Base-by-base conservation (phyloP, 129 eudicot species). In the Dittrichia graveolens region DNA sequence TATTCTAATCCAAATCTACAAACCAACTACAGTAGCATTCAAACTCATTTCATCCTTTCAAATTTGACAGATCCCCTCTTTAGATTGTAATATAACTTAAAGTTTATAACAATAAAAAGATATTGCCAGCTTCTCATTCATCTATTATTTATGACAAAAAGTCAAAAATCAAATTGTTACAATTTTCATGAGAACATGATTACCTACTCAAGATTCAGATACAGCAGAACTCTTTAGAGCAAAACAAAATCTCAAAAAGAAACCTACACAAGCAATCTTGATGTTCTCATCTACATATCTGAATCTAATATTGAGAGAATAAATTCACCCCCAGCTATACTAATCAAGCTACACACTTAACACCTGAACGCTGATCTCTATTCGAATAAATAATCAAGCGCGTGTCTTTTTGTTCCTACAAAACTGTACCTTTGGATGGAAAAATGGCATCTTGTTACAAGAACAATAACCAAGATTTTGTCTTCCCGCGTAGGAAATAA, bases 371-470 rank as follows among this genome's bases (percentile, higher is more conserved):
- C 8, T 65, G 3, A 75, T 66, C 80, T 75, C 75, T 75, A 24
- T 55, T 43, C 40, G 40, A 67, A 67, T 53, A 46, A 67, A 56
- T 10, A 69, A 60, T 41, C 81, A 77, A 60, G 19, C 55, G 18
- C 59, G 45, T 48, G 3, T 37, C 19, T 46, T 68, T 38, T 49
- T 5, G 1, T n/a, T 41, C 64, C 81, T 61, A 61, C 81, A 61
- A 78, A 78, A 78, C 65, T 78, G 76, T 50, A 69, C 81, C 76
- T 69, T 67, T 5, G 42, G 60, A 19, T 0, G 61, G 66, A 67
- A 12, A 76, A 49, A 16, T 11, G 18, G 48, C 54, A 12, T 55
- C 66, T 50, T 56, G 41, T 34, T 24, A 4, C 8, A 2, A 44
- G 38, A 52, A 52, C 45, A 24, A 45, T 34, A 37, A 15, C 31